Conservation (phyloP, 495 filamentous ascomycete species). For the Pseudomonodictys pantanalensis region DNA sequence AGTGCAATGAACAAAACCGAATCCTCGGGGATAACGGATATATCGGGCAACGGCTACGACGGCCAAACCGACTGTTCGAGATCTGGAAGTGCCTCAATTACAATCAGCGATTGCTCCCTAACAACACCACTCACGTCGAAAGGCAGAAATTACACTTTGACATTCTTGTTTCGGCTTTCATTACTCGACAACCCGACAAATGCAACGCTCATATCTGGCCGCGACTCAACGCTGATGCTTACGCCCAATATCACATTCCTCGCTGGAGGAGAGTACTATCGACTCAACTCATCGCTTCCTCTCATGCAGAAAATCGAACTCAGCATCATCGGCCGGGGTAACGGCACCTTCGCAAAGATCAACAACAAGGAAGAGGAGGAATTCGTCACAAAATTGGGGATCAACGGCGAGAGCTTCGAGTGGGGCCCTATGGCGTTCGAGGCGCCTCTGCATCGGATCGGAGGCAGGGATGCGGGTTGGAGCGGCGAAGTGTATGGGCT, state of each 20-base stretch:
- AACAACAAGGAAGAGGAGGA: conserved; percentile 35
- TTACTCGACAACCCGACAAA: conserved; percentile 1
- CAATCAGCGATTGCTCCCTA: conserved; percentile 41
- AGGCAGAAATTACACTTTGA: conserved; percentile 51
- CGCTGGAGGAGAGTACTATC: conserved; percentile 47
- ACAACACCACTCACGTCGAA: conserved; percentile 48
- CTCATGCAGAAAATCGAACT: conserved; percentile 44
- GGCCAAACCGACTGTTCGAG: conserved; percentile 39
- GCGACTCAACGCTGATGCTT: conserved; percentile 18
- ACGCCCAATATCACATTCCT: conserved; percentile 46
- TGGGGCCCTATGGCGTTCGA: conserved; percentile 51
- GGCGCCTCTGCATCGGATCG: conserved; percentile 47
- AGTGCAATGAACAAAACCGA: conserved; percentile 5
- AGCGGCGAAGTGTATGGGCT: conserved; percentile 16
- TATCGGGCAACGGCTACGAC: conserved; percentile 49
- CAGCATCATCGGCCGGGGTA: conserved; percentile 44
- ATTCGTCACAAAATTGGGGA: conserved; percentile 46
- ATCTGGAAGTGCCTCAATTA: conserved; percentile 31
- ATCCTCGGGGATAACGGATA: conserved; percentile 29
- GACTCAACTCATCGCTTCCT: conserved; percentile 47
- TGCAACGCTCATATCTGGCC: conserved; percentile 12
- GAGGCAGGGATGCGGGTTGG: conserved; percentile 33
- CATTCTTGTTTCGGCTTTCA: conserved; percentile 35
- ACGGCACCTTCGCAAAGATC: conserved; percentile 44
- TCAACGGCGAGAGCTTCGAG: conserved; percentile 45